Base-by-base conservation (phyloP, 495 filamentous ascomycete genomes). In the Neohortaea acidophila region DNA sequence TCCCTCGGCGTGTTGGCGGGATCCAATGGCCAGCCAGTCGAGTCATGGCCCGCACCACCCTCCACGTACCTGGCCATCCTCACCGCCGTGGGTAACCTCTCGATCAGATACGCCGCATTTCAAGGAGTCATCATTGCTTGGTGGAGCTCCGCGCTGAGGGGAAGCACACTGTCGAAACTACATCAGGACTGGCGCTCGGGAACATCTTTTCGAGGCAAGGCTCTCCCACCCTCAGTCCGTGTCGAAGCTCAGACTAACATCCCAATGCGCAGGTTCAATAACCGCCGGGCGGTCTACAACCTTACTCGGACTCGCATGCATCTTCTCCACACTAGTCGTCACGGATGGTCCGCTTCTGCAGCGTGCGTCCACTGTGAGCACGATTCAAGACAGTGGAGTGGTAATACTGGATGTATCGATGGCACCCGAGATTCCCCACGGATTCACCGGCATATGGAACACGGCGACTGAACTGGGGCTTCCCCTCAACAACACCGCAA, bases 281-380 rank as follows among this genome's bases (percentile, higher is more conserved):
- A 23, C 31, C 17, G 39, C 39, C 18, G 39, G 39, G 15, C 39
- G 39, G 10, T 13, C 20, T 19, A 29, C 28, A 15, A 42, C 18
- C 22, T 29, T 42, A 8, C 31, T 42, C 27, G 39, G 29, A 20
- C 22, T 42, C 20, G 39, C 39, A 13, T 34, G 39, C 28, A 32
- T 45, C 29, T 19, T 17, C 26, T 28, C 29, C 15, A 26, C 36
- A 17, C 13, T 45, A 9, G 42, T 45, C 12, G 42, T 30, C 21
- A 30, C 39, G 14, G 42, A 45, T 39, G 42, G 42, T 2, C 42
- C 42, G 21, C 36, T 45, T 7, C 42, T 45, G 24, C 42, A 45
- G 23, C 26, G 42, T 13, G 42, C 42, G 21, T 45, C 42, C 15
- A 39, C 42, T 3, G 42, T 45, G 2, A 21, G 22, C 19, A 23